Base-by-base conservation (phyloP, 257 asterid species). In the Plantago major region DNA sequence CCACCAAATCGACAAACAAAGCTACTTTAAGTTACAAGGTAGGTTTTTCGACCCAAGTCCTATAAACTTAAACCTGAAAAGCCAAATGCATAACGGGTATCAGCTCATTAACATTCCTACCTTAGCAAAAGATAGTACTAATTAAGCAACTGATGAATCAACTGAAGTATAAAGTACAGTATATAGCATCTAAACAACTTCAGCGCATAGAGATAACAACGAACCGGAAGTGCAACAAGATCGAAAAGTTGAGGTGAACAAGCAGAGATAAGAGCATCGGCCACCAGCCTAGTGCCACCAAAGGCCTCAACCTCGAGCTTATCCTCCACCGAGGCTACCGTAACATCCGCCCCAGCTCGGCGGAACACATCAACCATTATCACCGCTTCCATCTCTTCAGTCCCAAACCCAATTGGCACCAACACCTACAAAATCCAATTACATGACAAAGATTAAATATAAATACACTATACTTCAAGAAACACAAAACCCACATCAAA, bases 341-440 rank as follows among this genome's bases (percentile, higher is more conserved):
- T 92, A 69, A 92, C 99, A 47, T 72, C 74, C 0, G 99, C 97
- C 18, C 99, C 97, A 1, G 97, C 95, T 52, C 94, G 88, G 67
- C 99, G 86, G 51, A 92, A 78, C 37, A 92, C 83, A 77, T 77
- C 86, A 62, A 77, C 73, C 63, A 89, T 66, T 74, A 84, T 86
- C 65, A 92, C 97, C 37, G 89, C 95, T 72, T 92, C 99, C 96
- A 89, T 89, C 80, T 92, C 97, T 61, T 89, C 98, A 6, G 97
- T 80, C 46, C 97, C 97, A 55, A 79, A 79, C 4, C 97, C 99
- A 80, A 89, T 79, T 45, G 97, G 99, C 67, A 92, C 89, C 82
- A 92, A 65, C 57, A 92, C 93, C 99, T 92, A 62, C 16, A 50
- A 3, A 28, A 50, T 42, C 5, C 3, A 52, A 22, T 10, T 52